Percentiles rank a stretch among this genome's conserved stretches.
These are phyloP conservation scores for Populus tremula DNA, from an alignment of 345 rosid genomes.

Conservation along the genomic window DNA sequence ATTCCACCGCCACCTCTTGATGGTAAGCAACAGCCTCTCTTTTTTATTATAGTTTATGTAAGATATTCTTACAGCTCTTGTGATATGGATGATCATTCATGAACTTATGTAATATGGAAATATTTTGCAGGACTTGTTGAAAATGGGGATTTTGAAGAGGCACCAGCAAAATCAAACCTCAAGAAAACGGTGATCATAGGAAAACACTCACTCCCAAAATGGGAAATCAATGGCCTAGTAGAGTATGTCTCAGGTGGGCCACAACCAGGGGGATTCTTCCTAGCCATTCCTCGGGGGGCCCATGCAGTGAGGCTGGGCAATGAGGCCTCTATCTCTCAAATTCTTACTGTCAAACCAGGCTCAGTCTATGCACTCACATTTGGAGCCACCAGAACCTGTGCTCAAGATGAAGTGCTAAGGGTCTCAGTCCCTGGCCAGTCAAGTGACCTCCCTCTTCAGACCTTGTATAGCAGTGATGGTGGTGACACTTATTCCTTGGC, in stretches of 20 bases:
- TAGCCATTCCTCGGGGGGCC: constrained; percentile 61
- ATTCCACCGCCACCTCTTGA: constrained; percentile 26
- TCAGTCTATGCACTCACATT: constrained; percentile 62
- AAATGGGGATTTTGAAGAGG: constrained; percentile 69
- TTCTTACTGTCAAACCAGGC: constrained; percentile 41
- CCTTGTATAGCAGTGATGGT: constrained; percentile 67
- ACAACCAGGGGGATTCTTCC: constrained; percentile 77
- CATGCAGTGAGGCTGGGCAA: constrained; percentile 84
- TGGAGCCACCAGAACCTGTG: constrained; percentile 74
- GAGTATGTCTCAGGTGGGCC: constrained; percentile 79
- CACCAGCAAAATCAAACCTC: constrained; percentile 56
- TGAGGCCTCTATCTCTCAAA: constrained; percentile 71
- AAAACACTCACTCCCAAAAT: constrained; percentile 72
- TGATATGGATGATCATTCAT: background rate
- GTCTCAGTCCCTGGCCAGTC: constrained; percentile 54
- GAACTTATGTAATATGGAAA: background rate
- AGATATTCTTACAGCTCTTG: background rate
- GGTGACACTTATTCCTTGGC: constrained; percentile 84
- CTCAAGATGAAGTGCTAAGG: constrained; percentile 67
- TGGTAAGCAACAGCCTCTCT: constrained; percentile 15
- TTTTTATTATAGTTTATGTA: background rate
- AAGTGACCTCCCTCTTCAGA: constrained; percentile 58
- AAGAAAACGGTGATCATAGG: constrained; percentile 67
- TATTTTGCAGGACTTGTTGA: constrained; percentile 45
- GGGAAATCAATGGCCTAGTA: constrained; percentile 70